phyloP scores from a whole-genome alignment of 176 grass and related monocot genomes.

The Rhynchospora tenuis region DNA sequence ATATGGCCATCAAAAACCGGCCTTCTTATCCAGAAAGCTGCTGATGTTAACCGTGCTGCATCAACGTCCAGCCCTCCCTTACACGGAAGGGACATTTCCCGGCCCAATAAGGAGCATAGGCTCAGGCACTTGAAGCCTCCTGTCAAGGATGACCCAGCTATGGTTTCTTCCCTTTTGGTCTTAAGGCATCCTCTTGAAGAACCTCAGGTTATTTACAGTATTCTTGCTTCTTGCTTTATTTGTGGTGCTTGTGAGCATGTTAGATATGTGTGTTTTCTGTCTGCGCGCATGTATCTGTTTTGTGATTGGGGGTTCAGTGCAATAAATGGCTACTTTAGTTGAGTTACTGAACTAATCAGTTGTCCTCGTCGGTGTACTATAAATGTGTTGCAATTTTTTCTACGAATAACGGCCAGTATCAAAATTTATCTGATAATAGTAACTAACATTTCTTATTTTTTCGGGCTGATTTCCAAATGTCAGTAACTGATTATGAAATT shows the following conservation, averaged over 20 bases:
- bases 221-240: not conserved
- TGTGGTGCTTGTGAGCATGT: not conserved
- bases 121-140: slow-evolving; percentile 39
- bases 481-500: not conserved
- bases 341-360: not conserved
- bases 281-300: not conserved
- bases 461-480: not conserved
- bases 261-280: not conserved
- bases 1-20: slow-evolving; percentile 82
- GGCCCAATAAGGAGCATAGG: slow-evolving; percentile 70
- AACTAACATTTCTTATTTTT: not conserved
- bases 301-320: not conserved
- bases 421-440: not conserved
- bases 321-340: not conserved
- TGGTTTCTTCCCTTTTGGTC: slow-evolving; percentile 68
- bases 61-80: slow-evolving; percentile 57
- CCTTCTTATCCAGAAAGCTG: slow-evolving; percentile 74
- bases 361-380: not conserved
- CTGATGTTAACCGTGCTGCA: slow-evolving; percentile 57
- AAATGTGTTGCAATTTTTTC: not conserved
- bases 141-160: slow-evolving; percentile 47
- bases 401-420: not conserved
- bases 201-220: slow-evolving; percentile 59
- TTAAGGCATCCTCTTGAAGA: slow-evolving; percentile 91
- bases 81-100: slow-evolving; percentile 58